phyloP scores from a whole-genome alignment of 2,329 filamentous ascomycete genomes.

The Helotiales sp. region DNA sequence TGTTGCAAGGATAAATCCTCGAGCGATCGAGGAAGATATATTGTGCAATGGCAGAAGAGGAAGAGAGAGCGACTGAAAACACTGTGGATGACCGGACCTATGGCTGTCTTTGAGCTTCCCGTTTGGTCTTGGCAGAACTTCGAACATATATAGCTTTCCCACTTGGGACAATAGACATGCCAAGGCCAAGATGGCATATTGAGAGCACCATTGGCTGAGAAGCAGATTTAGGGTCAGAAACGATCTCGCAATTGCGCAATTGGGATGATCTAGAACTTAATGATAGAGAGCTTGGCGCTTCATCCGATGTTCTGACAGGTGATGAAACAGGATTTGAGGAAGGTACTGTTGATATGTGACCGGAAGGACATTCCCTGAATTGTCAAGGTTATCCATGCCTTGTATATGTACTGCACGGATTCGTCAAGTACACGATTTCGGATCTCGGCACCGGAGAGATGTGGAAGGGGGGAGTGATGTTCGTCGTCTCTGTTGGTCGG shows the following conservation, averaged over 20 bases:
- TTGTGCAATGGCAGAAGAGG: background rate
- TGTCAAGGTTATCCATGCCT: background rate
- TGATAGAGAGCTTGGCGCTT: background rate
- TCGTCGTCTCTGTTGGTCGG: background rate
- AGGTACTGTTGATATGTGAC: background rate
- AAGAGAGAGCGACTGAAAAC: background rate
- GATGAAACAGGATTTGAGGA: background rate
- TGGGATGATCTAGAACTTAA: background rate
- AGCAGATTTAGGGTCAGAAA: background rate
- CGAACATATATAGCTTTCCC: background rate
- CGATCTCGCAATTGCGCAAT: background rate
- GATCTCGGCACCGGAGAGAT: background rate
- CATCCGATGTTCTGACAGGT: background rate
- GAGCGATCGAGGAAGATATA: background rate
- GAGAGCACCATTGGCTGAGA: conserved; percentile 2
- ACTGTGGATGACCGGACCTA: background rate
- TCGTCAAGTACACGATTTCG: background rate
- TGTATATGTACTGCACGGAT: background rate
- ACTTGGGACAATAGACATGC: background rate
- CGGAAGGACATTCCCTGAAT: background rate
- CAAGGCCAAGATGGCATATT: background rate
- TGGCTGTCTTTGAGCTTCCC: background rate
- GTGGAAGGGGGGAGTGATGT: background rate
- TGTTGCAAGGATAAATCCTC: background rate
- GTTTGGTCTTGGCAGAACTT: background rate